Evolutionary conservation across 2,329 filamentous ascomycete species (phyloP), one percentile per base, ranked within the genome.

Genomic region (Shiraia sp.): DNA sequence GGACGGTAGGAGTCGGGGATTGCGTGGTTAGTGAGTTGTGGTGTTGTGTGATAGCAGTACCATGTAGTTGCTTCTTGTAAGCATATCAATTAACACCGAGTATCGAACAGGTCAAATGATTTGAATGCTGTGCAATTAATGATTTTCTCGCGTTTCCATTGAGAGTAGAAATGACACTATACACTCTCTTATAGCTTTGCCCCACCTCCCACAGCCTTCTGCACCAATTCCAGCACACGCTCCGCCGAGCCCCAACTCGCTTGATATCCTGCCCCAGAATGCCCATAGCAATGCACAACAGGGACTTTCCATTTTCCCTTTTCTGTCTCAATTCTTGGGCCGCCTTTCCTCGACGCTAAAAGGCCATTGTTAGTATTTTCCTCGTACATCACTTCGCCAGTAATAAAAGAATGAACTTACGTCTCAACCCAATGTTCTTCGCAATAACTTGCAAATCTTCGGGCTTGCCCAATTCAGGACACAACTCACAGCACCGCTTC

Each of bases 371-470:
- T 26, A 47, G 27, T 10, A 30, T n/a, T 19, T 24, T 7, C 29
- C 7, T 6, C 19, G 27, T 22, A 23, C 6, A 9, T 12, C 10
- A 10, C 0, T 10, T 3, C 8, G 7, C 9, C 25, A 17, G 22
- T 27, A 17, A 16, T 17, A 10, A 40, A 31, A 15, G 10, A 8
- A 16, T n/a, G 14, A 9, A 66, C 61, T 59, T 19, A 65, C 61
- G 91, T 49, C 91, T 78, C 59, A 96, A 63, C 0, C 91, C 91
- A 17, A 96, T 90, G 4, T 83, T 87, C 63, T 95, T 89, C 9
- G 88, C 78, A 36, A 96, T 78, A 13, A 96, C 76, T 63, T 86
- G 83, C 48, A 96, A 66, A 3, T 81, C 87, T 57, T 89, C 83
- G 4, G 65, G 26, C 88, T 80, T 1, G 83, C 90, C 68, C 51